Evolutionary conservation across 75 land plant species (phyloP).

Genomic region (Picea sitchensis): DNA sequence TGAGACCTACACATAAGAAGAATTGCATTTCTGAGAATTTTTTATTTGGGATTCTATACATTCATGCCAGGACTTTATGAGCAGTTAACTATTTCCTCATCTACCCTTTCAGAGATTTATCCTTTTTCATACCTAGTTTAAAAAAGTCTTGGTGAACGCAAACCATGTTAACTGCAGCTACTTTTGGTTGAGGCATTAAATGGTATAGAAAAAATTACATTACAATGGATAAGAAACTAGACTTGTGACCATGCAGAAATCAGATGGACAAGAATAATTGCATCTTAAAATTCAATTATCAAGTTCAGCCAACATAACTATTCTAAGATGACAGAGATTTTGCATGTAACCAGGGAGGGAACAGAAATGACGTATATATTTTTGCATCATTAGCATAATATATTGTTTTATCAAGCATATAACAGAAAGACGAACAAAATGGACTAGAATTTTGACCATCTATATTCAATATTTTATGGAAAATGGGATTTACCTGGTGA

Average conservation of each 20-base stretch:
- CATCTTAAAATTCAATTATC: neutral
- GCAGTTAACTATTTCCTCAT: neutral
- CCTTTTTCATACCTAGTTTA: neutral
- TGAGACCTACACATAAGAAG: conserved; percentile 29
- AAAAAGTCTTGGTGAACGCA: neutral
- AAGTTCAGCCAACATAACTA: neutral
- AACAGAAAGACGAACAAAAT: neutral
- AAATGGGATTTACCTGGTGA: neutral
- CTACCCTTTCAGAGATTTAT: neutral
- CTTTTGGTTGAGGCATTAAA: neutral
- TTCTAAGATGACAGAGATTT: neutral
- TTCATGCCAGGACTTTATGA: neutral
- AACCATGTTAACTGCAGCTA: neutral
- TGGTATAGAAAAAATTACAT: neutral
- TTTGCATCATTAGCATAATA: neutral
- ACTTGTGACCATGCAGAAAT: neutral
- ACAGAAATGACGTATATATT: neutral
- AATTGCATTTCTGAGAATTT: neutral
- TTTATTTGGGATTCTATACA: neutral
- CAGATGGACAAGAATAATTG: neutral
- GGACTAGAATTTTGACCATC: neutral
- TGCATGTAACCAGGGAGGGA: neutral
- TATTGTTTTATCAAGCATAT: neutral
- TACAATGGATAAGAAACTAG: neutral
- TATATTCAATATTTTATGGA: neutral